These are phyloP conservation scores for Pseudognaphalium luteoalbum DNA, from an alignment of 129 eudicot genomes.

Conservation along the genomic window DNA sequence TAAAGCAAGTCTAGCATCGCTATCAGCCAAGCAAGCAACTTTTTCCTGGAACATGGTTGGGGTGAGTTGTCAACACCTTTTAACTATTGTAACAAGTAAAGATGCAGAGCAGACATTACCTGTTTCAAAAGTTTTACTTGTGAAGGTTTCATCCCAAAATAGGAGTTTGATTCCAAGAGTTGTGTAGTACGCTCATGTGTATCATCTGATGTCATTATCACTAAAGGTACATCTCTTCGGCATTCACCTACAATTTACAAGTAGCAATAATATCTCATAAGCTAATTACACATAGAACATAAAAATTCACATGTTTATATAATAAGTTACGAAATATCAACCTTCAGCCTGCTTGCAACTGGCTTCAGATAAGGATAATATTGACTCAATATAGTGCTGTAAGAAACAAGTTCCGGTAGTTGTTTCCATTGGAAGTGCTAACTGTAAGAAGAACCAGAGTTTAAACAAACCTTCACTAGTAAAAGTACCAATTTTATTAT, in stretches of 20 bases:
- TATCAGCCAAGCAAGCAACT: conserved; percentile 98
- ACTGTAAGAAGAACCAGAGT: conserved; percentile 42
- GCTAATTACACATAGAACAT: background rate
- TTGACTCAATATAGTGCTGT: conserved; percentile 75
- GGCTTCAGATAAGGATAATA: conserved; percentile 71
- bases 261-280: background rate
- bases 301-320: background rate
- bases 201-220: conserved; percentile 97
- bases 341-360: conserved; percentile 60
- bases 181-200: conserved; percentile 77
- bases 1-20: conserved; percentile 86
- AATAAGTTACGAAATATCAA: conserved; percentile 12
- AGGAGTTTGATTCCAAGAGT: conserved; percentile 69
- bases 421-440: conserved; percentile 71
- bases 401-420: conserved; percentile 76
- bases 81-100: background rate
- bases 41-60: conserved; percentile 60
- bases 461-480: background rate
- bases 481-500: background rate
- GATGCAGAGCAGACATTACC: conserved; percentile 33
- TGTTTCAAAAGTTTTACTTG: conserved; percentile 88
- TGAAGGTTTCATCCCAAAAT: conserved; percentile 89
- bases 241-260: conserved; percentile 50
- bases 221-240: conserved; percentile 73
- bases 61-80: background rate